Base-by-base conservation (phyloP, 768 basidiomycete species). In the Lyophyllum shimeji region DNA sequence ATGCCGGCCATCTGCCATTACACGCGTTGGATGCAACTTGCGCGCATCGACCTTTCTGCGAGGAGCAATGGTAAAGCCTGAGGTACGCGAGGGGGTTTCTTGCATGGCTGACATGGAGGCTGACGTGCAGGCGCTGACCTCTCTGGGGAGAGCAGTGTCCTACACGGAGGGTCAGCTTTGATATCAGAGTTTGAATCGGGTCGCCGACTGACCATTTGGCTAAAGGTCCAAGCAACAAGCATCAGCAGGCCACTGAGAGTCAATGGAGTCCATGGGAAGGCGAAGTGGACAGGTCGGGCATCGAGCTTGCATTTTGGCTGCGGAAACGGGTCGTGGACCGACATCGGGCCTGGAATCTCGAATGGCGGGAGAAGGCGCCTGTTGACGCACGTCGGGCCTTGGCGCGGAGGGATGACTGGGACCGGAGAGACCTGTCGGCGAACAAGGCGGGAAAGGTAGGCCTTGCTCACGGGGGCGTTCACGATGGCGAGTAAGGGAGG, bases 311-410 rank as follows among this genome's bases (percentile, higher is more conserved):
- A 27, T 18, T 9, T 31, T 8, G 34, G 33, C 6, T 21, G 50
- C 3, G 45, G 39, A 18, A 55, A 59, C 17, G 50, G 25, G 9
- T 31, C 24, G 18, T 45, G 21, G 17, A 50, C 29, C 3, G 53
- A 55, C 29, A 37, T 55, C 15, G 50, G 58, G 23, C 44, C 58
- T 20, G 58, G 45, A 11, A n/a, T 45, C 53, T 59, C 58, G 34
- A 59, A 59, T 0, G 23, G 47, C 2, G 58, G 58, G 2, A 42
- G n/a, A 27, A 55, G 13, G 7, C 48, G 58, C 11, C 44, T 42
- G 42, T 55, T 55, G 8, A 55, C 5, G 31, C 58, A 59, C 3
- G 15, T 13, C n/a, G 58, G 53, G n/a, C 44, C 47, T 18, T 25
- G 49, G 17, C 27, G 34, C 12, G 53, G 50, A 20, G 45, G 53